Evolutionary conservation across 140 eudicot species (phyloP).

Genomic region (Stevia rebaudiana): DNA sequence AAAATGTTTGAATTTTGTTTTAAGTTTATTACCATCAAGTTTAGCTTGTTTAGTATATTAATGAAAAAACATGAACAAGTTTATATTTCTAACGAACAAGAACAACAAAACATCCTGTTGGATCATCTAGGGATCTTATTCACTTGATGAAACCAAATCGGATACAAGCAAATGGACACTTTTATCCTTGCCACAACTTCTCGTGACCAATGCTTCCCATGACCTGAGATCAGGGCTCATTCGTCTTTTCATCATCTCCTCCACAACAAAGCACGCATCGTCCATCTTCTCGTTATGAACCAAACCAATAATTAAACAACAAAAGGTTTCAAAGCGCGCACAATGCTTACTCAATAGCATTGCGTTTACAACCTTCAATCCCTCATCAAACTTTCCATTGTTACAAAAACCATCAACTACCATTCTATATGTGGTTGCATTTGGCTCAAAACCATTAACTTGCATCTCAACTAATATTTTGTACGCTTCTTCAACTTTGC

Average conservation of each 20-base stretch:
- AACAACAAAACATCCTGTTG: background rate
- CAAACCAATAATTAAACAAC: conserved; percentile 59
- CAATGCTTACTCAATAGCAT: conserved; percentile 62
- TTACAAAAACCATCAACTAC: conserved; percentile 77
- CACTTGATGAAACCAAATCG: conserved; percentile 22
- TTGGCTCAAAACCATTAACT: conserved; percentile 62
- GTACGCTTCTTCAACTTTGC: conserved; percentile 57
- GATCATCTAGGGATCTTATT: background rate
- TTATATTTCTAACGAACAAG: no score
- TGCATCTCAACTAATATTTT: conserved; percentile 76
- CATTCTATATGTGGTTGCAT: conserved; percentile 79
- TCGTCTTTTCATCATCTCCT: conserved; percentile 72
- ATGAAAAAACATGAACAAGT: no score
- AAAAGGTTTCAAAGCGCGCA: conserved; percentile 66
- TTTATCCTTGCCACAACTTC: conserved; percentile 27
- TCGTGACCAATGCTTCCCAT: conserved; percentile 56
- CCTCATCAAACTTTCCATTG: conserved; percentile 53
- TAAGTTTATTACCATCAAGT: no score
- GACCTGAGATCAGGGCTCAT: conserved; percentile 34
- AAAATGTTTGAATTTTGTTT: no score
- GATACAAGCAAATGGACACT: conserved; percentile 17
- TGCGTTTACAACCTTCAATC: conserved; percentile 61
- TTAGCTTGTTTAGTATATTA: no score
- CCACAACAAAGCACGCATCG: conserved; percentile 61
- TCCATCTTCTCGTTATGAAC: conserved; percentile 43